Conservation (phyloP, 805 yeast species). For the Ogataea trehalophila region DNA sequence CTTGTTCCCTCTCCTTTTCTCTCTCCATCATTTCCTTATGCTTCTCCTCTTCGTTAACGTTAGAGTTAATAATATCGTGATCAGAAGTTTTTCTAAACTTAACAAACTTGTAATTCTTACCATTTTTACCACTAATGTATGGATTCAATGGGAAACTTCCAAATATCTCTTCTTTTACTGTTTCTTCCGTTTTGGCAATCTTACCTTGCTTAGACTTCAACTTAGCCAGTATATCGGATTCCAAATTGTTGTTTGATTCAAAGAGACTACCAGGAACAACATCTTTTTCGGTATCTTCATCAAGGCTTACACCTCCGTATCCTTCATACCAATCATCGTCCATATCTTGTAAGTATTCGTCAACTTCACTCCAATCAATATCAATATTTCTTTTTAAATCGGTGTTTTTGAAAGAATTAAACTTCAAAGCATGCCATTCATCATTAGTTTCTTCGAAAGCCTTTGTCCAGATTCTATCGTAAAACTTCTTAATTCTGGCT, state of each 20-base stretch:
- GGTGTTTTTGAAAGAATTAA: slow-evolving; percentile 69
- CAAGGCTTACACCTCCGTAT: slow-evolving; percentile 8
- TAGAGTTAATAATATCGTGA: slow-evolving; percentile 24
- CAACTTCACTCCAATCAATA: slow-evolving; percentile 71
- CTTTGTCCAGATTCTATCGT: slow-evolving; percentile 69
- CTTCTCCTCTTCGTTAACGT: slow-evolving; percentile 20
- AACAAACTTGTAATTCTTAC: slow-evolving; percentile 29
- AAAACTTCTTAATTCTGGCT: slow-evolving; percentile 59
- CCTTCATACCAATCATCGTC: slow-evolving; percentile 19
- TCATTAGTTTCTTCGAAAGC: slow-evolving; percentile 77
- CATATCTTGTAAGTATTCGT: slow-evolving; percentile 32
- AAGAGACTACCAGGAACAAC: slow-evolving; percentile 7
- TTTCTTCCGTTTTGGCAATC: slow-evolving; percentile 7
- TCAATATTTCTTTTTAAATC: slow-evolving; percentile 50
- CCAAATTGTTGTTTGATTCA: slow-evolving; percentile 13
- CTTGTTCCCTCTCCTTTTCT: slow-evolving; percentile 13
- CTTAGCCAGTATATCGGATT: slow-evolving; percentile 10
- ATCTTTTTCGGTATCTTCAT: slow-evolving; percentile 2
- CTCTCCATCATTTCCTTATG: slow-evolving; percentile 13
- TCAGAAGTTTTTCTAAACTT: slow-evolving; percentile 27
- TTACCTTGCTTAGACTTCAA: slow-evolving; percentile 4
- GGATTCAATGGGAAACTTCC: slow-evolving; percentile 29
- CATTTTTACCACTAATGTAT: slow-evolving; percentile 25
- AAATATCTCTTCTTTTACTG: slow-evolving; percentile 22
- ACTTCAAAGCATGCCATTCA: slow-evolving; percentile 68